Base-by-base conservation (phyloP, 192 early-diverging fungal species). In the Gryganskiella cystojenkinii region DNA sequence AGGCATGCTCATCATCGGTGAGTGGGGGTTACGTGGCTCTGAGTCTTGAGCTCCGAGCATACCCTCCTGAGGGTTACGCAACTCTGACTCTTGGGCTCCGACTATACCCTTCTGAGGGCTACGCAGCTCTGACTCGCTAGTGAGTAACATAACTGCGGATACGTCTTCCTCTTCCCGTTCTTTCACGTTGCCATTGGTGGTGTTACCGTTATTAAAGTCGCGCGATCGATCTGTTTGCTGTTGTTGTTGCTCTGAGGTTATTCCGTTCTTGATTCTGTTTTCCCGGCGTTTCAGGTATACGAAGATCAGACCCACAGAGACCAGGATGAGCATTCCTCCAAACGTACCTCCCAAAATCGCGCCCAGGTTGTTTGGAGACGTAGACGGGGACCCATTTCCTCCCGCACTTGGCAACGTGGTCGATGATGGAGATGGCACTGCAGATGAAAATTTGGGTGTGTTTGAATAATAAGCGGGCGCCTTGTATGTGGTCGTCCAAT, bases 261-360 rank as follows among this genome's bases (percentile, higher is more conserved):
- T 17, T 11, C 46, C 35, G 22, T 64, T 57, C 17, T 51, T 42
- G 25, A n/a, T 17, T 9, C 54, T 59, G 31, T 49, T 64, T 34
- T 75, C 40, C 2, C 37, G 50, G 1, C 60, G 58, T 20, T 62
- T 67, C 1, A 67, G 37, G 19, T 50, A 67, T 0, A 76, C 7
- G 25, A 61, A 76, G 20, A 76, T 44, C 4, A 44, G 13, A 0
- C 30, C 72, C 0, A 65, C 44, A 0, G 67, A 14, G 2, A 45
- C 52, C 19, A 76, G 56, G 5, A 76, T 65, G 9, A 45, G 25
- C 28, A 76, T 14, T 20, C 44, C 53, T 19, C 72, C 72, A 34
- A 76, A 67, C 0, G 52, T 37, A 2, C 72, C 72, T 67, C 72
- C 72, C n/a, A 76, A 51, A 56, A 76, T 76, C 0, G 72, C 59